phyloP scores from a whole-genome alignment of 441 rosid genomes.

The Erodium moschatum region DNA sequence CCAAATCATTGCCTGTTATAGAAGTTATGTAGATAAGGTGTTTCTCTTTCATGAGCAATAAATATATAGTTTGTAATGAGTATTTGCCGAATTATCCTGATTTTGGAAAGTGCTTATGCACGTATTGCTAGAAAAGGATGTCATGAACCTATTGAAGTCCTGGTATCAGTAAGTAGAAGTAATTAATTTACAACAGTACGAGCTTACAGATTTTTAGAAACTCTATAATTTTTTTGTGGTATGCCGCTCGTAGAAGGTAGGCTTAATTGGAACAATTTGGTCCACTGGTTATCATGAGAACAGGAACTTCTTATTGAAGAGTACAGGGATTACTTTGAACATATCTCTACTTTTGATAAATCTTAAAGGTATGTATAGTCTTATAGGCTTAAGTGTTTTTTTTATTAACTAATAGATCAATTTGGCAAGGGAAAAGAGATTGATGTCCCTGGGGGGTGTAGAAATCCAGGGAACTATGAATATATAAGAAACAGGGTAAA shows the following conservation, averaged over 20 bases:
- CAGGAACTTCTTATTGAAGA: background rate
- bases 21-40: background rate
- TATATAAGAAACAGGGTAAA: background rate
- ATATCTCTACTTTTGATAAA: background rate
- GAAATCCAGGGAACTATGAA: conserved; percentile 7
- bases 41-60: background rate
- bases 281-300: background rate
- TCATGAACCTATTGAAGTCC: background rate
- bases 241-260: background rate
- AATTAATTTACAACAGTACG: background rate
- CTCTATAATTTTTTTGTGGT: background rate
- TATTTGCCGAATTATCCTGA: background rate
- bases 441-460: conserved; percentile 2
- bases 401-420: background rate
- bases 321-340: background rate
- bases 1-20: background rate
- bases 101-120: background rate
- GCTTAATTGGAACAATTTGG: background rate
- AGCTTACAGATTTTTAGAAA: background rate
- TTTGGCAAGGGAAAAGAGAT: background rate
- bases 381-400: background rate
- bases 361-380: background rate
- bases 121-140: background rate
- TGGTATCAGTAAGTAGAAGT: background rate
- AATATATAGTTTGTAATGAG: background rate